A percentile compares a stretch with the other conserved stretches of the same genome.
phyloP scores from a whole-genome alignment of 192 early-diverging fungal genomes.

The Backusella parvicylindrica region DNA sequence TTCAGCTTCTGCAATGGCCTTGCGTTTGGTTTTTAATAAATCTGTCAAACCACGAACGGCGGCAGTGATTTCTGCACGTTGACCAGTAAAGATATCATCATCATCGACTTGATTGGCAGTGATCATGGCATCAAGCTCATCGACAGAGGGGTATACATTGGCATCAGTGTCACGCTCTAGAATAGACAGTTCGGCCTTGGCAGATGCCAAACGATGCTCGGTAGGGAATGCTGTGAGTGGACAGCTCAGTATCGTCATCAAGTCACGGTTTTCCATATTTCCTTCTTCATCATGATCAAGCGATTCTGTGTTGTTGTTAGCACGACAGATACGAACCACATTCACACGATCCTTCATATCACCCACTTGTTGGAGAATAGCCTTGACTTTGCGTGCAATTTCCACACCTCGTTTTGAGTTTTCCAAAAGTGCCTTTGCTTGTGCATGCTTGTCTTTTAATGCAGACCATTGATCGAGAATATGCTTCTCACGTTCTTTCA shows the following conservation, averaged over 20 bases:
- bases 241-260: slow-evolving; percentile 21
- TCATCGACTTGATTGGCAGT: neutral
- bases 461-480: slow-evolving; percentile 34
- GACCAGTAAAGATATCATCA: slow-evolving; percentile 28
- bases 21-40: slow-evolving; percentile 35
- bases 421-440: slow-evolving; percentile 19
- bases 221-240: slow-evolving; percentile 25
- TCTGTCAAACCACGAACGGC: slow-evolving; percentile 28
- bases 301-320: neutral
- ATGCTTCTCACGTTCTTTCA: slow-evolving; percentile 18
- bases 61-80: slow-evolving; percentile 36
- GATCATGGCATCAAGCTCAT: slow-evolving; percentile 33
- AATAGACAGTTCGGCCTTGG: slow-evolving; percentile 23
- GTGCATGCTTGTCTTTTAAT: slow-evolving; percentile 17
- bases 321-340: slow-evolving; percentile 11
- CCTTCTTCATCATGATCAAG: slow-evolving; percentile 7
- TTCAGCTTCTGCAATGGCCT: slow-evolving; percentile 33
- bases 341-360: slow-evolving; percentile 20
- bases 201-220: slow-evolving; percentile 20
- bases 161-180: slow-evolving; percentile 30
- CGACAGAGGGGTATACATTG: slow-evolving; percentile 27
- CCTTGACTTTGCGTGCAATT: slow-evolving; percentile 30
- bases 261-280: slow-evolving; percentile 1
- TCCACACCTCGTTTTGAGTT: slow-evolving; percentile 4
- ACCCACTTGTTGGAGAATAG: slow-evolving; percentile 21